Evolutionary conservation across 169 alveolate species (phyloP).

Genomic region (Cryptosporidium ubiquitum): DNA sequence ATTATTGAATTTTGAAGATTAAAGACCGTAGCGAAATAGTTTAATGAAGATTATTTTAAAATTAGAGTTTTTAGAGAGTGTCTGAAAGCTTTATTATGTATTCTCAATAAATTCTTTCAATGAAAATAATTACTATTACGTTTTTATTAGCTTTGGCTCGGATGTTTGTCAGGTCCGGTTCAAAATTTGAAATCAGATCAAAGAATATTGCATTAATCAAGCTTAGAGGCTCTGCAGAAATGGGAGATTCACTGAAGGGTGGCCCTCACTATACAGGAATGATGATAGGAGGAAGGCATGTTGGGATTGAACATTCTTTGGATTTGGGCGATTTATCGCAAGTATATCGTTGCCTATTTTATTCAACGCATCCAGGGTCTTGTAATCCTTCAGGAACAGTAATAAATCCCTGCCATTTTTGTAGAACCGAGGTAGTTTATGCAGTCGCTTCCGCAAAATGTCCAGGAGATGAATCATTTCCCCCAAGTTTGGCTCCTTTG

Average conservation of each 20-base stretch:
- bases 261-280: slow-evolving; percentile 74
- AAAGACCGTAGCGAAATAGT: not conserved
- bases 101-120: not conserved
- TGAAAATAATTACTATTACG: not conserved
- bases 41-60: not conserved
- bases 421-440: slow-evolving; percentile 73
- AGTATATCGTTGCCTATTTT: slow-evolving; percentile 51
- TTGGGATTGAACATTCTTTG: slow-evolving; percentile 66
- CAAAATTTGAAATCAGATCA: not conserved
- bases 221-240: slow-evolving; percentile 37
- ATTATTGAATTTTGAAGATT: not conserved
- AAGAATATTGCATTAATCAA: slow-evolving; percentile 6
- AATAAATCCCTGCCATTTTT: slow-evolving; percentile 69
- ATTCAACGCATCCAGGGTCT: slow-evolving; percentile 55
- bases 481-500: slow-evolving; percentile 74
- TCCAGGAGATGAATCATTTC: slow-evolving; percentile 72
- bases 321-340: slow-evolving; percentile 71
- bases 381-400: slow-evolving; percentile 74
- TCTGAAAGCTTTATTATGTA: slow-evolving; percentile 7
- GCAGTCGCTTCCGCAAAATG: slow-evolving; percentile 73
- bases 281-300: slow-evolving; percentile 75
- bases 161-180: not conserved
- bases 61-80: not conserved
- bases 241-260: slow-evolving; percentile 7
- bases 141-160: not conserved